A percentile compares a stretch with the other conserved stretches of the same genome.
These are phyloP conservation scores for Penicillium sp. DNA, from an alignment of 2,329 filamentous ascomycete genomes.

Conservation along the genomic window DNA sequence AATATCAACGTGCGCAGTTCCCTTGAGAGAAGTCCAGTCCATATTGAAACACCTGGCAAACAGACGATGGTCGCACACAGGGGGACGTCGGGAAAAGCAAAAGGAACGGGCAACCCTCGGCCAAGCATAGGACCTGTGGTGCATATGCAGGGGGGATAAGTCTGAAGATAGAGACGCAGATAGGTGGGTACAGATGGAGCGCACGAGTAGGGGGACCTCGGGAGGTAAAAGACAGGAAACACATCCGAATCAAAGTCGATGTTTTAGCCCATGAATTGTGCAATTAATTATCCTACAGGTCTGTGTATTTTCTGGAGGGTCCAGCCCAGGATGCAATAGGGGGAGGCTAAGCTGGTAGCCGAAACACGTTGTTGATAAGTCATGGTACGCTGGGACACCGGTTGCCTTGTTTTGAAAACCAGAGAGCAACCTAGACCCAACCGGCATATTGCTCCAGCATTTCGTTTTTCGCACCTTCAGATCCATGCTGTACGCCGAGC, in stretches of 20 bases:
- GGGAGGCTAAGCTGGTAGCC: not conserved
- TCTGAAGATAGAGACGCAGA: constrained; percentile 1
- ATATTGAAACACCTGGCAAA: constrained; percentile 13
- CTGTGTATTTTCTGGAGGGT: constrained; percentile 3
- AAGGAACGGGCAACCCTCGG: not conserved
- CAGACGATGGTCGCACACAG: constrained; percentile 4
- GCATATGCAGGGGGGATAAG: constrained; percentile 11
- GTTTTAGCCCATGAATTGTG: constrained; percentile 7
- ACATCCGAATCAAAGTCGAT: not conserved
- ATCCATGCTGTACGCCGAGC: constrained; percentile 47
- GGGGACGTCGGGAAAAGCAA: not conserved
- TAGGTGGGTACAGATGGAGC: not conserved
- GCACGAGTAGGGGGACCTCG: not conserved
- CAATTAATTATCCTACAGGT: constrained; percentile 5
- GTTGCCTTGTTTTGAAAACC: constrained; percentile 6
- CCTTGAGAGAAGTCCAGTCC: constrained; percentile 1
- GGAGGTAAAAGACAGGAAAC: not conserved
- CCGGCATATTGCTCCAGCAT: constrained; percentile 37
- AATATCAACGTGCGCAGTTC: not conserved
- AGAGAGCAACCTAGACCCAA: constrained; percentile 32
- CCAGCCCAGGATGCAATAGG: constrained; percentile 5
- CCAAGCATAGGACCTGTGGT: constrained; percentile 3
- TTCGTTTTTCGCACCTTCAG: constrained; percentile 46
- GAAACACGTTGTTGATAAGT: not conserved
- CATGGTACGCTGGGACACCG: not conserved